Evolutionary conservation across 108 stramenopile species (phyloP).

Genomic region (Phaeodactylum tricornutum): DNA sequence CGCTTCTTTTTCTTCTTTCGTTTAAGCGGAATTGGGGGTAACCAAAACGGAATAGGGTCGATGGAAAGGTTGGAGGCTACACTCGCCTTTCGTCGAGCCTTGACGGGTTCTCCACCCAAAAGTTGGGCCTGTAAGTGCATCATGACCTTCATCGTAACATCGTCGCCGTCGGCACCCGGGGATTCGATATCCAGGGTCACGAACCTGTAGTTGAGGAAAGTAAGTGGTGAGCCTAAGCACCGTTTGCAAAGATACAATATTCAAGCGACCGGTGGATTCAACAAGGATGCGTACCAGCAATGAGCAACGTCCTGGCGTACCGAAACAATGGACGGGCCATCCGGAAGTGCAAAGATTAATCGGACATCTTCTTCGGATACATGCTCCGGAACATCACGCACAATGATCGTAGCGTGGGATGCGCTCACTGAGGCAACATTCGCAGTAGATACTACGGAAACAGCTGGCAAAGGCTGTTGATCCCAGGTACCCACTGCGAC

Average conservation of each 20-base stretch:
- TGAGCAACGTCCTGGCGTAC: slow-evolving; percentile 31
- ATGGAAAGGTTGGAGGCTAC: background rate
- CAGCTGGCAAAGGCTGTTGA: too few species aligned
- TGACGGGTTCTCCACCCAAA: slow-evolving; percentile 35
- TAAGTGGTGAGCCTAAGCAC: background rate
- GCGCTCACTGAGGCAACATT: background rate
- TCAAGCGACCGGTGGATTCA: background rate
- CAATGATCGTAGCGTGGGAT: slow-evolving; percentile 30
- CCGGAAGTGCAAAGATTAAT: slow-evolving; percentile 22
- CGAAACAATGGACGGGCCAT: slow-evolving; percentile 20
- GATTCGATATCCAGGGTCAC: slow-evolving; percentile 33
- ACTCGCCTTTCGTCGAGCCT: slow-evolving; percentile 32
- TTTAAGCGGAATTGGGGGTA: slow-evolving; percentile 9
- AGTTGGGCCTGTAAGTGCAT: slow-evolving; percentile 22
- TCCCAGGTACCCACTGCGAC: too few species aligned
- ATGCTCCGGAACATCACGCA: slow-evolving; percentile 31
- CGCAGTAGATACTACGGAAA: background rate
- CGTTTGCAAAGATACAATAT: too few species aligned
- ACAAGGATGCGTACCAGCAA: slow-evolving; percentile 29
- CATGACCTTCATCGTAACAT: slow-evolving; percentile 34
- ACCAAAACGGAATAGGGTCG: background rate
- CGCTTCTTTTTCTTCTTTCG: slow-evolving; percentile 7
- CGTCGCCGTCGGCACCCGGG: too few species aligned
- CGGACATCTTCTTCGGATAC: slow-evolving; percentile 29
- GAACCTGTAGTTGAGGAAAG: slow-evolving; percentile 24